Evolutionary conservation across 1,284 basidiomycete species (phyloP).

Genomic region (Singerocomus inundabilis): DNA sequence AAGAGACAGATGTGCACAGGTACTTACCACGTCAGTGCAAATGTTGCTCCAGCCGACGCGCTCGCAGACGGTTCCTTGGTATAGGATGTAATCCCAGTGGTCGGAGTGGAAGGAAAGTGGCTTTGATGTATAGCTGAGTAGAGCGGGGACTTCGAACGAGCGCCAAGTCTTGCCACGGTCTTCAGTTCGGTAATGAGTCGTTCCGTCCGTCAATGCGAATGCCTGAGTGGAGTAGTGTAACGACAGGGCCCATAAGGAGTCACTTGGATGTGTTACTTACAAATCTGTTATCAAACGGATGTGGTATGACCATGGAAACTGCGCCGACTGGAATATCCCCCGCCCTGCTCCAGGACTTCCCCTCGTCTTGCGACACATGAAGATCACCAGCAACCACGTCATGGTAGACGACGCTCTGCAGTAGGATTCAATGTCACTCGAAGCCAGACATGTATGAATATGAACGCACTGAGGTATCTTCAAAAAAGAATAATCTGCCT

Average conservation of each 20-base stretch:
- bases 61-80: constrained; percentile 76
- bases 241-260: neutral
- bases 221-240: constrained; percentile 50
- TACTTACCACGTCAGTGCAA: constrained; percentile 75
- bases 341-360: constrained; percentile 74
- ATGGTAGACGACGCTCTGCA: constrained; percentile 79
- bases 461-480: constrained; percentile 74
- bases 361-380: constrained; percentile 87
- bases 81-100: constrained; percentile 78
- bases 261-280: constrained; percentile 42
- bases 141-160: constrained; percentile 66
- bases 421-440: neutral
- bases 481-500: constrained; percentile 86
- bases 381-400: constrained; percentile 71
- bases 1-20: constrained; percentile 12
- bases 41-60: constrained; percentile 53
- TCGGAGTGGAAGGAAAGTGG: constrained; percentile 87
- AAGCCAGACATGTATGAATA: neutral
- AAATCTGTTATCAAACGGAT: constrained; percentile 80
- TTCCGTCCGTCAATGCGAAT: constrained; percentile 74
- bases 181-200: constrained; percentile 79
- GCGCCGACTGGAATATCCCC: constrained; percentile 61
- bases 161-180: constrained; percentile 87
- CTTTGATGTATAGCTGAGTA: constrained; percentile 55
- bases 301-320: constrained; percentile 77